A percentile compares a stretch with the other conserved stretches of the same genome.
Conservation (phyloP, 371 early-diverging fungal genomes). For the Syncephalis plumigaleata region DNA sequence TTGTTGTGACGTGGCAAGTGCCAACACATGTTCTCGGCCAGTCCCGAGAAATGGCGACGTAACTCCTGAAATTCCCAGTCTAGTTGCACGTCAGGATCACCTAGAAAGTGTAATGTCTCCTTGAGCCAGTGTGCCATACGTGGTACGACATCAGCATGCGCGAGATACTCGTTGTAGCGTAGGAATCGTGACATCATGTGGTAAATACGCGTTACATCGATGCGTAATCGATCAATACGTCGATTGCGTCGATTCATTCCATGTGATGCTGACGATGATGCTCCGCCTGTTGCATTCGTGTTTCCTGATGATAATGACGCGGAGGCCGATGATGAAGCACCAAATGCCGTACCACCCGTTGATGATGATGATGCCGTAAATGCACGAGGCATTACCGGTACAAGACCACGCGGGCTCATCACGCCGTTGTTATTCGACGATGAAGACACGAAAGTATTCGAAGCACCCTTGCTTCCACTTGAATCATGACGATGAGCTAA, state of each 20-base stretch:
- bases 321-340: too few relatives aligned
- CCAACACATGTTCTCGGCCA: conserved; percentile 62
- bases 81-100: conserved; percentile 46
- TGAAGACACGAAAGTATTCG: too few relatives aligned
- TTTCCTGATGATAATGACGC: too few relatives aligned
- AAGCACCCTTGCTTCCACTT: too few relatives aligned
- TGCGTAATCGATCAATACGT: conserved; percentile 51
- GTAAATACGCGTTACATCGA: conserved; percentile 53
- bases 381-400: too few relatives aligned
- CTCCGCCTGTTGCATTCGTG: too few relatives aligned
- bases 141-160: conserved; percentile 39
- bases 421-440: too few relatives aligned
- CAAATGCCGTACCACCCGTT: too few relatives aligned
- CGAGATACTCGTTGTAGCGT: conserved; percentile 26
- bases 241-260: conserved; percentile 18
- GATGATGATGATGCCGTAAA: too few relatives aligned
- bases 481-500: too few relatives aligned
- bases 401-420: too few relatives aligned
- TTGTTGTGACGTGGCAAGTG: conserved; percentile 1
- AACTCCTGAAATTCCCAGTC: conserved; percentile 83
- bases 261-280: too few relatives aligned
- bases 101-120: conserved; percentile 48
- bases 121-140: conserved; percentile 49
- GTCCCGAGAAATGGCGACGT: conserved; percentile 68
- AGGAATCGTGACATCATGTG: conserved; percentile 55